phyloP scores from a whole-genome alignment of 805 yeast genomes.

The Cyberlindnera japonica region DNA sequence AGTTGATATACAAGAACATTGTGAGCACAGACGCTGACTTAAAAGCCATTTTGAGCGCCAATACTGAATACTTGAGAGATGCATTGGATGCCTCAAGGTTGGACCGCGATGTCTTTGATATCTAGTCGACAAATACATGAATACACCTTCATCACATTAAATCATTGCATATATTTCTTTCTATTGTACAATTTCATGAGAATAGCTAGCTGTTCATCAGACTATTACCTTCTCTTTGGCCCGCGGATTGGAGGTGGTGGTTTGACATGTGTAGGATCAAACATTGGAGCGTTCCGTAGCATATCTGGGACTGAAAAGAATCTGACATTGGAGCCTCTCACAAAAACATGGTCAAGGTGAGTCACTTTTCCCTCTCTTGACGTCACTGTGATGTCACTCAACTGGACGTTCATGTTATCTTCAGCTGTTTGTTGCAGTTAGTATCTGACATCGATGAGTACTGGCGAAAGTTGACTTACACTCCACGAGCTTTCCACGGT shows the following conservation, averaged over 20 bases:
- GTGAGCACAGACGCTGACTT: constrained; percentile 12
- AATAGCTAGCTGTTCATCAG: too few relatives aligned
- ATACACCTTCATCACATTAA: neutral
- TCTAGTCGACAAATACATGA: too few relatives aligned
- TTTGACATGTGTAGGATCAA: constrained; percentile 54
- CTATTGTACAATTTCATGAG: constrained; percentile 1
- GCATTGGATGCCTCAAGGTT: constrained; percentile 20
- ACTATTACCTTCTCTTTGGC: constrained; percentile 37
- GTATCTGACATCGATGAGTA: neutral
- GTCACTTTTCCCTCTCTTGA: constrained; percentile 70
- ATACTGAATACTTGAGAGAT: constrained; percentile 17
- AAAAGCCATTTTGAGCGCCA: constrained; percentile 4
- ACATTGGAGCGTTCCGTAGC: constrained; percentile 84
- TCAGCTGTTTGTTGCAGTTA: constrained; percentile 37
- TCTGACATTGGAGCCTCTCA: constrained; percentile 87
- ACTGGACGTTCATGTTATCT: constrained; percentile 91
- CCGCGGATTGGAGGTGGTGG: constrained; percentile 74
- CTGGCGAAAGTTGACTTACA: constrained; percentile 31
- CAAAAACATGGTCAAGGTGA: constrained; percentile 78
- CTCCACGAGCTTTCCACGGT: constrained; percentile 81
- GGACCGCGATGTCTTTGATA: constrained; percentile 23
- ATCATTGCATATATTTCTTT: neutral
- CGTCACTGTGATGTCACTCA: constrained; percentile 78
- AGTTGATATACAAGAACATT: constrained; percentile 22
- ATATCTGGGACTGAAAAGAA: constrained; percentile 87